Conservation (phyloP, 106 monocot genomes). For the Iris macrosiphon region DNA sequence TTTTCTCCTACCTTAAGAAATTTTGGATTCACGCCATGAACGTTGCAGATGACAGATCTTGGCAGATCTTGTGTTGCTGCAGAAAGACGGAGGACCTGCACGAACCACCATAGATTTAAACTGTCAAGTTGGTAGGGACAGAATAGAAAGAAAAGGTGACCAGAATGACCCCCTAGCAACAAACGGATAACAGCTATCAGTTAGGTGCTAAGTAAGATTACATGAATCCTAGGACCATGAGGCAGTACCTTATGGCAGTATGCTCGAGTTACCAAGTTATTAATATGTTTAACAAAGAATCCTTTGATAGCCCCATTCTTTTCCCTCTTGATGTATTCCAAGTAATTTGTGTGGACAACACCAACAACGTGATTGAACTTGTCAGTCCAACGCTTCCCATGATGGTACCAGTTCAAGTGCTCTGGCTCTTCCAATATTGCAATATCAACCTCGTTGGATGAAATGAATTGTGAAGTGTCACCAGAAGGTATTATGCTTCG, state of each 20-base stretch:
- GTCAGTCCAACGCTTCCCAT: slow-evolving; percentile 97
- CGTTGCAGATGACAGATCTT: slow-evolving; percentile 88
- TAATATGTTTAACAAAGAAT: slow-evolving; percentile 93
- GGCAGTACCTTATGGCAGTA: slow-evolving; percentile 86
- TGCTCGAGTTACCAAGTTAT: slow-evolving; percentile 80
- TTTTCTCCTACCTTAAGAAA: slow-evolving; percentile 84
- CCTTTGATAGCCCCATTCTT: slow-evolving; percentile 93
- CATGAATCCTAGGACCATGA: background rate
- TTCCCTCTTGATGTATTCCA: slow-evolving; percentile 98
- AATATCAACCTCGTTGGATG: slow-evolving; percentile 88
- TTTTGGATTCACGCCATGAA: slow-evolving; percentile 97
- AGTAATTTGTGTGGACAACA: slow-evolving; percentile 96
- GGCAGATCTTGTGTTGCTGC: slow-evolving; percentile 97
- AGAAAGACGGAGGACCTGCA: slow-evolving; percentile 93
- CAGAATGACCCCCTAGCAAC: too few species aligned
- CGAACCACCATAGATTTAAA: background rate
- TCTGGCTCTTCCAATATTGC: slow-evolving; percentile 98
- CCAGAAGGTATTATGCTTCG: slow-evolving; percentile 96
- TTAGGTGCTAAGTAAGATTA: too few species aligned
- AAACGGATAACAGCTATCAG: too few species aligned
- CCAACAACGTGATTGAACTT: slow-evolving; percentile 98
- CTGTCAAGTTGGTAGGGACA: background rate
- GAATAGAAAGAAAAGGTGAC: too few species aligned
- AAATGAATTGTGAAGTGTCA: slow-evolving; percentile 89
- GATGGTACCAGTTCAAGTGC: slow-evolving; percentile 99